Base-by-base conservation (phyloP, 2,329 filamentous ascomycete genomes). In the Epichloe baconii region DNA sequence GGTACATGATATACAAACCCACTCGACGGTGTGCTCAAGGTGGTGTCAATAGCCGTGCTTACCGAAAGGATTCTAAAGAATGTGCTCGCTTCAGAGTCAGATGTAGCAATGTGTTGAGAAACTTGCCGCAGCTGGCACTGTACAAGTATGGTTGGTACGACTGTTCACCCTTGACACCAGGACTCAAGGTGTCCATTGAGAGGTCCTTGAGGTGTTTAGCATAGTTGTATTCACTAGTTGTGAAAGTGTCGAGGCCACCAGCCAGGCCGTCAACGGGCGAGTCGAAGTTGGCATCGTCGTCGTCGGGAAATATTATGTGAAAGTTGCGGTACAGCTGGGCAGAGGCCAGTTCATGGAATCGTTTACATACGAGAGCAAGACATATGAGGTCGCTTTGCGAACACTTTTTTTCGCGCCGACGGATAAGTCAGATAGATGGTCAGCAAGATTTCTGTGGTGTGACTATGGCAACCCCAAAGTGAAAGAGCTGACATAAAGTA, bases 211-310 rank as follows among this genome's bases (percentile, higher is more conserved):
- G 65, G 59, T 81, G 74, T 55, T 73, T 66, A 26, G 77, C 77
- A 65, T 83, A 83, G 63, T 83, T 71, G 65, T 82, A 82, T 34
- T 81, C 73, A 68, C 79, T 83, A 0, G 78, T 78, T 34, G 74
- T 76, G 50, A 84, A 76, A 4, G 80, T 82, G 51, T 82, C 75
- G 46, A 84, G 70, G 3, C 78, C 75, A 21, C 71, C 71, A 2
- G 79, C 76, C 36, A 83, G 70, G 4, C 73, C 71, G 56, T 82
- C 78, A 47, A 79, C 74, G n/a, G 72, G 70, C 0, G 69, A 72
- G 46, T 79, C 76, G 57, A 71, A 75, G 40, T 63, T 64, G 1
- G 68, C 61, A 52, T 78, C 75, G 56, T 80, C 76, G 49, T 79
- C 74, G 53, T 80, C 77, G n/a, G 76, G 74, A 59, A 83, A 82